phyloP scores from a whole-genome alignment of 495 filamentous ascomycete genomes.

The Lophiostoma macrostomum region DNA sequence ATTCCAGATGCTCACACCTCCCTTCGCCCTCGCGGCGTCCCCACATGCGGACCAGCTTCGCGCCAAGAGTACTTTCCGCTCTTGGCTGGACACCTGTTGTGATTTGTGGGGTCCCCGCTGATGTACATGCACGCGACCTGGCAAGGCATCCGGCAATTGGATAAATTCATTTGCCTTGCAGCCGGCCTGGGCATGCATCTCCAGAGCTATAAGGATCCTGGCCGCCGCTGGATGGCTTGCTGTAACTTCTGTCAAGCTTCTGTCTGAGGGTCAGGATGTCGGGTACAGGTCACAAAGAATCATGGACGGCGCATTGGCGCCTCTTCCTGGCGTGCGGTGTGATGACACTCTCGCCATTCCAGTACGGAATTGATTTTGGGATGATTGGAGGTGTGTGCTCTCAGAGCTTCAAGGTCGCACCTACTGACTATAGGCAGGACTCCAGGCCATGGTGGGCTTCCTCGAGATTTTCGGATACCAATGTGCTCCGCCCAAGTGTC shows the following conservation, averaged over 20 bases:
- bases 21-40: slow-evolving; percentile 5
- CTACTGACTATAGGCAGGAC: too few species aligned
- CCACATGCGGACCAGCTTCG: slow-evolving; percentile 17
- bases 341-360: slow-evolving; percentile 55
- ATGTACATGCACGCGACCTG: slow-evolving; percentile 5
- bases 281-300: neutral
- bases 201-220: slow-evolving; percentile 14
- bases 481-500: slow-evolving; percentile 31
- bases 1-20: neutral
- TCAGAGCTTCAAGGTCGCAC: too few species aligned
- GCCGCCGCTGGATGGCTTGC: neutral
- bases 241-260: neutral
- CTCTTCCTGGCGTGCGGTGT: slow-evolving; percentile 44
- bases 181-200: neutral
- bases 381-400: slow-evolving; percentile 59
- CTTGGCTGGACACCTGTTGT: slow-evolving; percentile 4
- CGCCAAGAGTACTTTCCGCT: slow-evolving; percentile 12
- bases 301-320: slow-evolving; percentile 34
- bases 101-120: slow-evolving; percentile 28
- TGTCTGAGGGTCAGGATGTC: slow-evolving; percentile 12
- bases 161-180: slow-evolving; percentile 14
- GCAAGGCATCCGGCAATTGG: slow-evolving; percentile 20
- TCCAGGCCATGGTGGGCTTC: slow-evolving; percentile 64
- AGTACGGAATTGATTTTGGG: slow-evolving; percentile 63
- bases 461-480: slow-evolving; percentile 44